Evolutionary conservation across 2,329 filamentous ascomycete genomes (phyloP).

Genomic region (Huntiella bhutanensis): DNA sequence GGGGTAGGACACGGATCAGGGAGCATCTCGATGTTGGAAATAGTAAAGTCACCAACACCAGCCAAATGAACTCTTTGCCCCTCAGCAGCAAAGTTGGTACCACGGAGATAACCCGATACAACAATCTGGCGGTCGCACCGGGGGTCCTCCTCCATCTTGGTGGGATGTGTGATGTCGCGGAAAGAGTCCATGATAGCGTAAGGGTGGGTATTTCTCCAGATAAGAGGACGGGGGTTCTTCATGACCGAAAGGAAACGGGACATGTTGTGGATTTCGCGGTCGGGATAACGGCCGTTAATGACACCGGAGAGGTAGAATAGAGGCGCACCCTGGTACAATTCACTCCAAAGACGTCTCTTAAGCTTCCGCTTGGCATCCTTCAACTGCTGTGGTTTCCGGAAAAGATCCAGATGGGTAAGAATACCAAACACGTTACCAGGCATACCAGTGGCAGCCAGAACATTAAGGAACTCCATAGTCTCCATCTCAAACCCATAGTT

Average conservation of each 20-base stretch:
- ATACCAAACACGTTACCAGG: constrained; percentile 97
- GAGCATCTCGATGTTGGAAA: constrained; percentile 66
- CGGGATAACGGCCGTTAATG: constrained; percentile 89
- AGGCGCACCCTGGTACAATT: constrained; percentile 91
- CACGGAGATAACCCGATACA: constrained; percentile 80
- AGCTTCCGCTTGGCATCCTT: constrained; percentile 90
- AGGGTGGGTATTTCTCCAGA: constrained; percentile 93
- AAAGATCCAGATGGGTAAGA: constrained; percentile 86
- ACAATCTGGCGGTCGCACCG: constrained; percentile 85
- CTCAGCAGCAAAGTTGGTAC: constrained; percentile 78
- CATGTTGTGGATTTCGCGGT: constrained; percentile 88
- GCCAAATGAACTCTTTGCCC: constrained; percentile 82
- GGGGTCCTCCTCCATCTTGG: constrained; percentile 67
- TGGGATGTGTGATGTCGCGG: constrained; percentile 85
- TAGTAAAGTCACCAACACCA: constrained; percentile 73
- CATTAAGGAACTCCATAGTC: constrained; percentile 97
- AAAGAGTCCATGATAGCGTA: constrained; percentile 90
- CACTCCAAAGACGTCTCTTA: constrained; percentile 92
- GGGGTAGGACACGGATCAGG: constrained; percentile 94
- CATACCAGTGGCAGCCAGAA: constrained; percentile 88
- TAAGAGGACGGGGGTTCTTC: constrained; percentile 92
- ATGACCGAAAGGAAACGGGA: constrained; percentile 92
- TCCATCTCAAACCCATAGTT: constrained; percentile 99
- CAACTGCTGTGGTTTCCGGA: constrained; percentile 79
- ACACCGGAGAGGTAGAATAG: constrained; percentile 93